Base-by-base conservation (phyloP, 2,329 filamentous ascomycete genomes). In the Pseudofabraea citricarpa region DNA sequence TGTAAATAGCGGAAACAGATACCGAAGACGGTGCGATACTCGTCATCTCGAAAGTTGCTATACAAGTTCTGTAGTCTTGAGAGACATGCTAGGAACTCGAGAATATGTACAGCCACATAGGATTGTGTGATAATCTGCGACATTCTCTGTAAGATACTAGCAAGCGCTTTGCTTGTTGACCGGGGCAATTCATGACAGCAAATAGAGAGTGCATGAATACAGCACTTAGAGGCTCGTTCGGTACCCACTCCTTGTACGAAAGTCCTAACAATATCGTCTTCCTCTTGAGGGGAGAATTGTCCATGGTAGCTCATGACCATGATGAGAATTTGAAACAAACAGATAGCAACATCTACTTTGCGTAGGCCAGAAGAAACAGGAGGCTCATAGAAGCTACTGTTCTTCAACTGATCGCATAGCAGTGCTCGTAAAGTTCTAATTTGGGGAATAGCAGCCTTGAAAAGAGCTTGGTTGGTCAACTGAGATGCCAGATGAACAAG, bases 1-100 rank as follows among this genome's bases (percentile, higher is more conserved):
- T 97, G 88, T 29, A 98, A 72, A 61, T 96, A 97, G 41, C 90
- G 83, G 63, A 95, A 90, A 58, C 90, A 96, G 36, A 98, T 94
- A 8, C 87, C 93, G 61, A 98, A 97, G 1, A 97, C 87, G 42
- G 88, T 90, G 49, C 88, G 87, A 64, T 91, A 96, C 57, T 97
- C 90, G 32, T 95, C 89, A 55, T 94, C 85, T 40, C 87, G 79
- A 61, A 96, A 87, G 58, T 95, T 94, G 59, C 88, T 81, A 59
- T 90, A 94, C 2, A 96, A 75, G 48, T 88, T 79, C 8, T 87
- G 88, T 45, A 96, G 71, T 26, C 91, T 83, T 41, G 90, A 90
- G 21, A 98, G 75, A 39, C 89, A 85, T 8, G 88, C 87, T n/a
- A 98, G 71, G 58, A 98, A 97, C 59, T 98, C 93, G 39, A 98